These are phyloP conservation scores for Aureobasidium subglaciale DNA, from an alignment of 2,329 filamentous ascomycete species.

Conservation along the genomic window DNA sequence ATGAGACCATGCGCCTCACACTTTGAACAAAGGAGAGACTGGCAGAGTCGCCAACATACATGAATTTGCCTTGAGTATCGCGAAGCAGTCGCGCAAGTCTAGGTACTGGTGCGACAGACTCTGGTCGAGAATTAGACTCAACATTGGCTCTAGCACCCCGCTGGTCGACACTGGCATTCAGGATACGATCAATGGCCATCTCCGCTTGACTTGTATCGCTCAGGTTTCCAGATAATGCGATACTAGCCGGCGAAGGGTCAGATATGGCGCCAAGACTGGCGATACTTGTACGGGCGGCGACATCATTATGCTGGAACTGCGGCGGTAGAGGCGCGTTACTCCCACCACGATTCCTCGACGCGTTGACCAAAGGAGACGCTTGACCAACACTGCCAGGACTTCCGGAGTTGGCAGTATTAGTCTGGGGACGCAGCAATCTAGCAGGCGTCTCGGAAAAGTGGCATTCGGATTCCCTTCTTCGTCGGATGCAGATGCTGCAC, in stretches of 20 bases:
- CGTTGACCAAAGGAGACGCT: neutral
- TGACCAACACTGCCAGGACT: neutral
- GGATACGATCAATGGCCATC: conserved; percentile 15
- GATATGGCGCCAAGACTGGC: neutral
- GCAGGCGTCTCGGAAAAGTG: conserved; percentile 26
- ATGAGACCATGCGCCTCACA: conserved; percentile 42
- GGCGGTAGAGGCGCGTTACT: neutral
- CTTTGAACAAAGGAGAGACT: conserved; percentile 48
- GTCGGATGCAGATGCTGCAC: conserved; percentile 42
- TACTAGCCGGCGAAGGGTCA: neutral
- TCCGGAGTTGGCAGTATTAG: neutral
- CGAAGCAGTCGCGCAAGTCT: conserved; percentile 41
- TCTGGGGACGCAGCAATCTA: conserved; percentile 4
- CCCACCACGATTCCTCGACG: neutral
- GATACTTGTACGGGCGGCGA: neutral
- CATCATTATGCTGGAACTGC: neutral
- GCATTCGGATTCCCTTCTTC: conserved; percentile 36
- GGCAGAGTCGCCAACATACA: conserved; percentile 49
- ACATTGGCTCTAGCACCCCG: neutral
- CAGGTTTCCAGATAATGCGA: conserved; percentile 22
- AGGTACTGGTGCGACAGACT: conserved; percentile 35
- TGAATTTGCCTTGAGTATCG: conserved; percentile 47
- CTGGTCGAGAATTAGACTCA: conserved; percentile 1
- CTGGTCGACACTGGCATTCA: conserved; percentile 30
- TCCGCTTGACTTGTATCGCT: conserved; percentile 20